Evolutionary conservation across 768 basidiomycete genomes (phyloP).

Genomic region (Fibroporia radiculosa): DNA sequence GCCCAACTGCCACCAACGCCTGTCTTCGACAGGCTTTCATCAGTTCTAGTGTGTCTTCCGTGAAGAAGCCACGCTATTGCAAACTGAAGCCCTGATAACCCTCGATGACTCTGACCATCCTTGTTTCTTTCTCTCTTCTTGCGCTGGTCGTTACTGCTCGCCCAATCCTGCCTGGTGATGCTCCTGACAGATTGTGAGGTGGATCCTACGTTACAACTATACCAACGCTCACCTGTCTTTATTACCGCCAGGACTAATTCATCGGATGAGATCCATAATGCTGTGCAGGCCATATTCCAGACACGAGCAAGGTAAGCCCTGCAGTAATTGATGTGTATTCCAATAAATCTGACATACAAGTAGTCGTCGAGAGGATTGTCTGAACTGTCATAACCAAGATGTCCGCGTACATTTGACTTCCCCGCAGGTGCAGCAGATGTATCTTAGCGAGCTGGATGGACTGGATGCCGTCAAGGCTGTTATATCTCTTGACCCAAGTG

Average conservation of each 20-base stretch:
- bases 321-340: neutral
- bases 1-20: no score
- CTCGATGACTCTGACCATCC: conserved; percentile 32
- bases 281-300: conserved; percentile 29
- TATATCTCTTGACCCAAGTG: conserved; percentile 20
- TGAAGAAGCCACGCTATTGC: no score
- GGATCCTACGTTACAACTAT: no score
- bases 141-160: conserved; percentile 38
- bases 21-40: no score
- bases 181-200: conserved; percentile 24
- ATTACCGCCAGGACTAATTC: conserved; percentile 8
- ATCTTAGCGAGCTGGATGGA: conserved; percentile 21
- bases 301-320: conserved; percentile 28
- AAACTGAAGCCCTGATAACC: no score
- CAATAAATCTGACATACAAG: neutral
- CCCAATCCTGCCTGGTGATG: conserved; percentile 25
- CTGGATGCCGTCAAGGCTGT: conserved; percentile 23
- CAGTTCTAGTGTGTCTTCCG: no score
- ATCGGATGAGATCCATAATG: conserved; percentile 22
- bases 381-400: conserved; percentile 12
- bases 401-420: conserved; percentile 25
- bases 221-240: neutral
- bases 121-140: conserved; percentile 32
- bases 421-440: conserved; percentile 23
- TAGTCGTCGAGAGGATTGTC: conserved; percentile 5